Evolutionary conservation across 306 rosid genomes (phyloP), one percentile per base, ranked within the genome.

Genomic region (Prinsepia uniflora): DNA sequence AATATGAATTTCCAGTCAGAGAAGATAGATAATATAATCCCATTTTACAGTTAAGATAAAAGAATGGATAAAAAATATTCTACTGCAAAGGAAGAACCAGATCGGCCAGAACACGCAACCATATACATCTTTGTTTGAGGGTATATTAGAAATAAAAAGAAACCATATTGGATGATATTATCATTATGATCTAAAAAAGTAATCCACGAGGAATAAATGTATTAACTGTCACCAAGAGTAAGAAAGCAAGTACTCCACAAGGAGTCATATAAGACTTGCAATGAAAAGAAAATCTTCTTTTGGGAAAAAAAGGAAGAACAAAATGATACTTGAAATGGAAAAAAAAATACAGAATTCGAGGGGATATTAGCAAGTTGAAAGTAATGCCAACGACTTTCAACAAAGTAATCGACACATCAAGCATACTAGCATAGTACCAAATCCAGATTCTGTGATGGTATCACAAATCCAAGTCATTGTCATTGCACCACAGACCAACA

Each of bases 401-500:
- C n/a, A n/a, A 74, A 68, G 62, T 52, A 67, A 78, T 42, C 63
- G 50, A 72, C 42, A 65, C 12, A 56, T 69, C 63, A 76, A 75
- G 80, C 65, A 67, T 39, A 61, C 63, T 75, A 75, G 80, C 65
- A 67, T 39, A 61, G 6, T 87, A 94, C 99, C 99, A 76, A 94
- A 89, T 79, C 99, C 97, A 81, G 99, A 87, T 84, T 94, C 97
- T 76, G 99, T 57, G 78, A 94, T 94, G 67, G 96, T 91, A 76
- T 94, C 99, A 84, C 97, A 91, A 52, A 94, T 91, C 96, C 97
- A 94, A 7, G 90, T 84, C 71, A 82, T 87, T 76, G 92, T 89
- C 99, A 91, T 94, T 11, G 99, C 97, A 74, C 99, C 99, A 60
- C 91, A 94, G 46, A 89, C 97, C 87, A 94, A 71, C 67, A 94